phyloP scores from a whole-genome alignment of 2,329 filamentous ascomycete species.

The Aspergillus vadensis region DNA sequence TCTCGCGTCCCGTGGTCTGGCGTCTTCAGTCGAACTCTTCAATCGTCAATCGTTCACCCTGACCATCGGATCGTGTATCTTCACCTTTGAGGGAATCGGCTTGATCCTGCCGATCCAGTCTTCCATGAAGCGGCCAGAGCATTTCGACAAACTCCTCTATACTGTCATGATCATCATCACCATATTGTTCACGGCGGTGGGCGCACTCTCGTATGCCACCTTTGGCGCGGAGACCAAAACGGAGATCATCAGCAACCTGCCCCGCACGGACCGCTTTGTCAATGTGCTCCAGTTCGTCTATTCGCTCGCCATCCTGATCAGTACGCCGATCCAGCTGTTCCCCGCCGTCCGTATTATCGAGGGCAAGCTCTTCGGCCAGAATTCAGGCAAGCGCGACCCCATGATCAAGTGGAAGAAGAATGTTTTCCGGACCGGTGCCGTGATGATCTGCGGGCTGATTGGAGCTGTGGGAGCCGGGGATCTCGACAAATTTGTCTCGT shows the following conservation, averaged over 20 bases:
- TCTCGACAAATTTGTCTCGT: constrained; percentile 90
- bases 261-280: constrained; percentile 88
- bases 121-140: constrained; percentile 84
- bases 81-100: constrained; percentile 95
- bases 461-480: constrained; percentile 89
- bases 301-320: constrained; percentile 86
- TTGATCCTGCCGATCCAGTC: constrained; percentile 96
- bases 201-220: constrained; percentile 88
- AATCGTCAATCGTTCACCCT: constrained; percentile 88
- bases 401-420: constrained; percentile 99
- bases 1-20: constrained; percentile 65
- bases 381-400: constrained; percentile 88
- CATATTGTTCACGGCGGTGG: constrained; percentile 82
- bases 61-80: constrained; percentile 96
- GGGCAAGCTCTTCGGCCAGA: constrained; percentile 85
- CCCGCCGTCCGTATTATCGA: constrained; percentile 93
- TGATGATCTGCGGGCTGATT: constrained; percentile 78
- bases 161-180: constrained; percentile 93
- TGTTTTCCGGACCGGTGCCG: constrained; percentile 84
- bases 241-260: constrained; percentile 90
- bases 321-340: constrained; percentile 92
- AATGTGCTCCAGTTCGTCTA: constrained; percentile 95
- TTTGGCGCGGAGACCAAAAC: constrained; percentile 93
- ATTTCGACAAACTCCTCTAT: constrained; percentile 83
- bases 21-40: constrained; percentile 84